Percentiles rank a stretch among this genome's conserved stretches.
phyloP scores from a whole-genome alignment of 495 filamentous ascomycete genomes.

The Trichoderma virens region DNA sequence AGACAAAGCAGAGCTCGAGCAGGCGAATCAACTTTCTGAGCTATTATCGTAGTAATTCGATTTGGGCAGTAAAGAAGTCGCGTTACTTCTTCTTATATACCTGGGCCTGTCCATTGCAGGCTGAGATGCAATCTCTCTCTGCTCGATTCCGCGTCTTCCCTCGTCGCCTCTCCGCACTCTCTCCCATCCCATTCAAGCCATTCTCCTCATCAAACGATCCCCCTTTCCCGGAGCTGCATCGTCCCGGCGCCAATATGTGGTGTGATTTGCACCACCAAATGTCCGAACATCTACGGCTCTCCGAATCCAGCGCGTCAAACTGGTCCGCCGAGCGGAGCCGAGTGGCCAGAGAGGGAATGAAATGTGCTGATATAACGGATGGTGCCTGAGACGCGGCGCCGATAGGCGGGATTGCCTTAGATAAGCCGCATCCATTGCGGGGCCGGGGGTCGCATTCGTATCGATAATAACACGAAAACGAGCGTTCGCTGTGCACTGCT shows the following conservation, averaged over 20 bases:
- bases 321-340: not conserved
- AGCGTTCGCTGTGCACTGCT: too few species aligned
- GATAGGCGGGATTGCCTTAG: not conserved
- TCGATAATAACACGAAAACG: not conserved
- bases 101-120: too few species aligned
- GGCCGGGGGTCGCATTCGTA: not conserved
- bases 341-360: conserved; percentile 3
- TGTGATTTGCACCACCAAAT: not conserved
- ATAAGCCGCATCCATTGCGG: not conserved
- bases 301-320: conserved; percentile 1
- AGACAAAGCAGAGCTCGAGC: too few species aligned
- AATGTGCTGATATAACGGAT: not conserved
- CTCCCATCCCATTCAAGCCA: not conserved
- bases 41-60: too few species aligned
- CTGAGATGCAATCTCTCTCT: too few species aligned
- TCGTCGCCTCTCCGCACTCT: too few species aligned
- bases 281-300: not conserved
- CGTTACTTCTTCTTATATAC: too few species aligned
- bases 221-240: not conserved
- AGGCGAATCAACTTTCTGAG: too few species aligned
- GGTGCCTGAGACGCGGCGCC: not conserved
- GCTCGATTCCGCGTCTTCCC: too few species aligned
- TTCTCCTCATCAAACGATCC: not conserved
- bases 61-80: too few species aligned
- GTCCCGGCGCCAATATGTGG: not conserved